Evolutionary conservation across 2,329 filamentous ascomycete species (phyloP), one percentile per base, ranked within the genome.

Genomic region (Pseudogymnoascus sp.): DNA sequence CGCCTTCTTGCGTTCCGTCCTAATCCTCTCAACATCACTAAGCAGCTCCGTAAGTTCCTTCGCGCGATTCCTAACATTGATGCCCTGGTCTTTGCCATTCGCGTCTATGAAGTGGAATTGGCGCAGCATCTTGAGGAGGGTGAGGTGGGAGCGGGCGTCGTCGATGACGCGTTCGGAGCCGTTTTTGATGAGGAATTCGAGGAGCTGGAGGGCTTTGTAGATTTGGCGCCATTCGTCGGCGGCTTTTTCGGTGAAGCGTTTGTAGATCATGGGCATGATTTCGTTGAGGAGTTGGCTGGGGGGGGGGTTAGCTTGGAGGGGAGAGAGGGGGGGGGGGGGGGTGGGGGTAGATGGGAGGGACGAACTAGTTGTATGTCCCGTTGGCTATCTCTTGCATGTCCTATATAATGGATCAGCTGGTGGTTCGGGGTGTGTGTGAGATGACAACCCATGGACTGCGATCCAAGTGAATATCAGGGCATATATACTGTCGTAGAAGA

Each of bases 221-320:
- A 99, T 99, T 76, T 99, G 94, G 69, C 94, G 86, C 94, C 94
- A 99, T 78, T 99, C 94, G 75, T 99, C 94, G 63, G 94, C 93
- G 6, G 92, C 84, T 80, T 99, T 99, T 75, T 99, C 94, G 65
- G 94, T 99, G 77, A 99, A 99, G 68, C 94, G 90, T 73, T 95
- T 94, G 80, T 99, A 99, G 73, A 99, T 96, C 91, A 99, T 94
- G 68, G 94, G 94, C 94, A 99, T 99, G 74, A 99, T 97, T 77
- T 99, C 94, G 77, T 97, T 97, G 63, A 99, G 86, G 61, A 92
- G 85, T 85, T 96, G 92, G 75, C 93, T 97, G 73, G 10, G 28
- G 7, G 40, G n/a, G 16, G 5, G 60, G 65, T 70, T 65, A 69
- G 66, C 38, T 12, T 10, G 7, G 40, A 3, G 64, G 25, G 35